Evolutionary conservation across 148 eudicot genomes (phyloP), one percentile per base, ranked within the genome.

Genomic region (Chenopodium quinoa): DNA sequence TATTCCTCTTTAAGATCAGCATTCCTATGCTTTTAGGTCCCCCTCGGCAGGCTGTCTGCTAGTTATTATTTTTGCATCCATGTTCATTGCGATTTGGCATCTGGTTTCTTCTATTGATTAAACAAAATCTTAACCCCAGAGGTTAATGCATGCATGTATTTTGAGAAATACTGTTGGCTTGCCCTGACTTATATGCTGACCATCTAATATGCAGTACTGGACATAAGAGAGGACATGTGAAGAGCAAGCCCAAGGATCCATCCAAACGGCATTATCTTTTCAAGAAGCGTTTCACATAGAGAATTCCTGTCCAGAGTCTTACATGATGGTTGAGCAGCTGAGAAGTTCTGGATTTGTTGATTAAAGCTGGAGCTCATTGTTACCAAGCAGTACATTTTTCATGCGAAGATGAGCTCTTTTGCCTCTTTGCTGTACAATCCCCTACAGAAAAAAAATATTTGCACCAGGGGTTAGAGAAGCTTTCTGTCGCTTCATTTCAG

Each of bases 221-320:
- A 44, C 89, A 82, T 78, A 90, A 78, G 82, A 89, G 73, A 83
- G 86, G 84, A 79, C 87, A 84, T 47, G 22, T 73, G 25, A 93
- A 90, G 80, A 81, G 87, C 86, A 93, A 93, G 85, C 97, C 97
- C 10, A 95, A 92, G 83, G 97, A 95, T 85, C 99, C 98, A 44
- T 0, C 95, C 34, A 95, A 92, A 87, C 87, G 99, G 44, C 97
- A 93, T 82, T 81, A 80, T 10, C 75, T 95, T 75, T 95, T 93
- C 90, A 92, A 86, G 84, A 92, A 92, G 86, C 97, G 97, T 1
- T 93, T 86, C 77, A 90, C 31, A 34, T 94, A 84, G 82, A 75
- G 29, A 23, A 79, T 25, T 32, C 10, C 7, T 22, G 29, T 14
- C 20, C 13, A 68, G 16, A 37, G 25, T 67, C 37, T 67, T 66